Percentiles rank a stretch among this genome's conserved stretches.
Evolutionary conservation across 495 filamentous ascomycete species (phyloP).

Genomic region (Geopyxis carbonaria): DNA sequence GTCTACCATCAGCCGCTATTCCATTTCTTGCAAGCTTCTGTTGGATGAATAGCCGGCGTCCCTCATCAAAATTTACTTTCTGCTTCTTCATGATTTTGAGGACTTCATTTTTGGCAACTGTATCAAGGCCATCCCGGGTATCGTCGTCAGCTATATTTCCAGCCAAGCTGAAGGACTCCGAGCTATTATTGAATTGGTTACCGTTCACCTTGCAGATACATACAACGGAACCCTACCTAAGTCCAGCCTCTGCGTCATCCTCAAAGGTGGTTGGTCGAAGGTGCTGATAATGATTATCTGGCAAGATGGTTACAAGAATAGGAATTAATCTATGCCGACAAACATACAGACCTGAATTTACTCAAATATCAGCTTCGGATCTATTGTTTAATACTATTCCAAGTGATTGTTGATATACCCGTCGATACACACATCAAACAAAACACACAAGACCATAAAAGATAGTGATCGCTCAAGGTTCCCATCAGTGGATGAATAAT

Average conservation of each 20-base stretch:
- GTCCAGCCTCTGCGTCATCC: slow-evolving; percentile 67
- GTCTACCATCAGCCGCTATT: slow-evolving; percentile 73
- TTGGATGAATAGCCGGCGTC: slow-evolving; percentile 66
- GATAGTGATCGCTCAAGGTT: no score
- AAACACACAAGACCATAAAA: no score
- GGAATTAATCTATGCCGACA: slow-evolving; percentile 62
- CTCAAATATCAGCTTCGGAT: neutral
- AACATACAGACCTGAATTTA: slow-evolving; percentile 49
- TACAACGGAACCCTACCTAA: slow-evolving; percentile 27
- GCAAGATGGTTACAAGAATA: slow-evolving; percentile 36
- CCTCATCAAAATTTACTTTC: slow-evolving; percentile 73
- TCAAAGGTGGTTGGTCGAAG: slow-evolving; percentile 47
- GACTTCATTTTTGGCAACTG: slow-evolving; percentile 58
- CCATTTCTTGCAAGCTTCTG: slow-evolving; percentile 67
- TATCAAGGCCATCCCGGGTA: slow-evolving; percentile 60
- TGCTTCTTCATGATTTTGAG: slow-evolving; percentile 71
- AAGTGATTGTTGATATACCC: no score
- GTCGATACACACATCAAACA: no score
- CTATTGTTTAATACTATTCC: no score
- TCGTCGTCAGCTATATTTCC: slow-evolving; percentile 67
- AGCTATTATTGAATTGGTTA: slow-evolving; percentile 30
- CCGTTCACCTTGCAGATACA: neutral
- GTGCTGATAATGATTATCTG: slow-evolving; percentile 42
- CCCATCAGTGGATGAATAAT: no score
- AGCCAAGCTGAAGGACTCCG: slow-evolving; percentile 59